Evolutionary conservation across 78 protist genomes (phyloP), one percentile per base, ranked within the genome.

Genomic region (Monosiga brevicollis): DNA sequence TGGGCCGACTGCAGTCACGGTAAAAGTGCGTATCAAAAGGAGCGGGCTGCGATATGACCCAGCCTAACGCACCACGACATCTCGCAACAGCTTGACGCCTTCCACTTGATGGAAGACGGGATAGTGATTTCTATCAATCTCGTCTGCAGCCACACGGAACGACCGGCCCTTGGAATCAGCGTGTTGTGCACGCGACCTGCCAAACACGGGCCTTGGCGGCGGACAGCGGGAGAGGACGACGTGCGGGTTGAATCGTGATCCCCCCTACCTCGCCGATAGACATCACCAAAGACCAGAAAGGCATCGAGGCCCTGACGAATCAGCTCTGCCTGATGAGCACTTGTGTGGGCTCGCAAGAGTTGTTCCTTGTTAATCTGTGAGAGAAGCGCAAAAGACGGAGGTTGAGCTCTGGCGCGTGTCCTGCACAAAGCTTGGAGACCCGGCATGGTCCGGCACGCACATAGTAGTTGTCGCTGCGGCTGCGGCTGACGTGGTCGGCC

Each of bases 151-250:
- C 62, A 15, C 62, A 49, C 62, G 9, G 62, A 9, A 70, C 26
- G 1, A 32, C 73, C 34, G 41, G 32, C 38, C 24, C 38, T 35
- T 40, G 10, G 11, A 35, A 11, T 3, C 77, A 11, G 41, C 2
- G 41, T 35, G 24, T 2, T 72, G 35, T 32, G 34, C 75, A 32
- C 75, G 75, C 75, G 38, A 3, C 10, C 34, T 22, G 34, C 34
- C 22, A 55, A 55, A 11, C 11, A 11, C 11, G 11, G 71, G 22
- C 11, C 34, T 55, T 23, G 34, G 37, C 74, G 88, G 90, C 10
- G 95, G 95, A 79, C 93, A 95, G 76, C 93, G 97, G 3, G 92
- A 81, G 76, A 77, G 38, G 74, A 93, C 97, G 81, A 95, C 86
- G 74, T 90, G n/a, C n/a, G n/a, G n/a, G n/a, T n/a, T n/a, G n/a